These are phyloP conservation scores for Pythium dissotocum DNA, from an alignment of 352 stramenopile species.

Conservation along the genomic window DNA sequence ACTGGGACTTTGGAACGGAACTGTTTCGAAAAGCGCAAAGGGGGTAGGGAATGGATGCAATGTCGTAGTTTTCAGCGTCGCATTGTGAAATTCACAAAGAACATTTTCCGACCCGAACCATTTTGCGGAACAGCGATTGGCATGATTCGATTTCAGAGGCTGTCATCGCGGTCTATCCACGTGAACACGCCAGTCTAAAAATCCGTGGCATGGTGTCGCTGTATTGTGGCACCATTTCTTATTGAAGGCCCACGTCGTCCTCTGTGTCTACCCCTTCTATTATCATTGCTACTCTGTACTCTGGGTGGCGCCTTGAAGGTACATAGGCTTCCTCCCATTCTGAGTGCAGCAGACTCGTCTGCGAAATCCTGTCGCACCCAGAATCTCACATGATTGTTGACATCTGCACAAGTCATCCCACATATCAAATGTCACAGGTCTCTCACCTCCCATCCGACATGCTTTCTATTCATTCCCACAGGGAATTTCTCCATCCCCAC, in stretches of 20 bases:
- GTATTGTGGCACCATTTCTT: background rate
- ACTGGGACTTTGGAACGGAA: constrained; percentile 1
- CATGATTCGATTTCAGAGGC: background rate
- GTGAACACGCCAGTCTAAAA: background rate
- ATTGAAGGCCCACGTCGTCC: background rate
- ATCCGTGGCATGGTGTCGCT: background rate
- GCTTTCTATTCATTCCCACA: background rate
- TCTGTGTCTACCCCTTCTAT: too few relatives aligned
- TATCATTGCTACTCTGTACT: too few relatives aligned
- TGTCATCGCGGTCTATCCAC: background rate
- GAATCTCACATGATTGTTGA: background rate
- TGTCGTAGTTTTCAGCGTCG: background rate
- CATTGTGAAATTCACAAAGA: background rate
- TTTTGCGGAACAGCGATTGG: background rate
- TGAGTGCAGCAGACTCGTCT: background rate
- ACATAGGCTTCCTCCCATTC: background rate
- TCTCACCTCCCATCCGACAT: background rate
- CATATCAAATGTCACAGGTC: constrained; percentile 13
- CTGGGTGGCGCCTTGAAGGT: too few relatives aligned
- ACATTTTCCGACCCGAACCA: background rate
- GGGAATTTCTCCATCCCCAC: background rate
- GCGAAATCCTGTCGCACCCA: background rate
- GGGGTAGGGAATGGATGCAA: background rate
- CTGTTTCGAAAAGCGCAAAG: background rate
- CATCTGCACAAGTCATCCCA: background rate